Evolutionary conservation across 805 yeast genomes (phyloP).

Genomic region (Vanderwaltozyma polyspora): DNA sequence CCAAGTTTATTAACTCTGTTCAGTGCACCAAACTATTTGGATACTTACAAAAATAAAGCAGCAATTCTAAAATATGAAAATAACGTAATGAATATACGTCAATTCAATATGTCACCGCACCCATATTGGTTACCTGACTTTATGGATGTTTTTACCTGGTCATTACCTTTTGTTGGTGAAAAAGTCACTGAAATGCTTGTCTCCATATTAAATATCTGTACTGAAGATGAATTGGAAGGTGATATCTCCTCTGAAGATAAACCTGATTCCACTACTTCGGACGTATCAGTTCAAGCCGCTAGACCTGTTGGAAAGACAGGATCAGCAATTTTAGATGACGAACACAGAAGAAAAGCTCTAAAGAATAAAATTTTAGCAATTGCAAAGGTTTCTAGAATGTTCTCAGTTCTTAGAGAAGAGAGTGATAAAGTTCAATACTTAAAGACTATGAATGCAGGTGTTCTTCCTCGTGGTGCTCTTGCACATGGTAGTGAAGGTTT

Average conservation of each 20-base stretch:
- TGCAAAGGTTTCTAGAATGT: conserved; percentile 93
- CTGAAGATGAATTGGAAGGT: conserved; percentile 73
- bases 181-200: conserved; percentile 89
- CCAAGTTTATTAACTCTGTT: conserved; percentile 86
- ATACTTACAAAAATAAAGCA: conserved; percentile 86
- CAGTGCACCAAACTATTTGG: conserved; percentile 92
- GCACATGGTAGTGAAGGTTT: conserved; percentile 77
- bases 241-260: conserved; percentile 17
- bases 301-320: not conserved
- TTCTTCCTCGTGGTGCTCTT: conserved; percentile 75
- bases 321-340: conserved; percentile 18
- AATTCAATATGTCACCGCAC: conserved; percentile 85
- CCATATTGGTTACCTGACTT: conserved; percentile 96
- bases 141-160: conserved; percentile 97
- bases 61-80: conserved; percentile 87
- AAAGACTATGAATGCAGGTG: conserved; percentile 62
- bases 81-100: conserved; percentile 89
- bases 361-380: conserved; percentile 88
- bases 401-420: conserved; percentile 76
- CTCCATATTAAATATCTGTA: conserved; percentile 81
- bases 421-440: conserved; percentile 75
- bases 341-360: conserved; percentile 39
- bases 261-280: not conserved
- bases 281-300: not conserved
- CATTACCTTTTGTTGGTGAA: conserved; percentile 94